These are phyloP conservation scores for Globisporangium takayamanum DNA, from an alignment of 352 stramenopile species.

Conservation along the genomic window DNA sequence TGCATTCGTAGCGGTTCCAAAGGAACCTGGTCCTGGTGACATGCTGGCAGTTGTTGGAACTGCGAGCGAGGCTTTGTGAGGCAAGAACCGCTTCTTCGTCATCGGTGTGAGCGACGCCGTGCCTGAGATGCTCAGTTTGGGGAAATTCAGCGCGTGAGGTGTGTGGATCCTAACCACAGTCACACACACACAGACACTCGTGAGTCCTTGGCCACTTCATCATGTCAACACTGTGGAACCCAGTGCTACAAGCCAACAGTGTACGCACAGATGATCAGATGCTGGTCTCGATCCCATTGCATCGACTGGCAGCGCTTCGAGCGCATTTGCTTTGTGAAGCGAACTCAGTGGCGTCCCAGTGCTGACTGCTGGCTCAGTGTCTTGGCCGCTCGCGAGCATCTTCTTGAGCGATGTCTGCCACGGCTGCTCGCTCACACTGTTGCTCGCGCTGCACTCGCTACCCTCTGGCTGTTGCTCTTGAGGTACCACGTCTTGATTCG, in stretches of 20 bases:
- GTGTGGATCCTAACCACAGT: background rate
- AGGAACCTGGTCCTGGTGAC: background rate
- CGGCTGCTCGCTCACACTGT: slow-evolving; percentile 16
- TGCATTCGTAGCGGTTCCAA: background rate
- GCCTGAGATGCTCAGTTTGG: slow-evolving; percentile 49
- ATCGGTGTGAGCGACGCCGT: slow-evolving; percentile 22
- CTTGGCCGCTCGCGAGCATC: slow-evolving; percentile 38
- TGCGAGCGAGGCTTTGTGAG: background rate
- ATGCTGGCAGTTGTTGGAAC: too few species aligned
- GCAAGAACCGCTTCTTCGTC: slow-evolving; percentile 5
- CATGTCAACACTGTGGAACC: background rate
- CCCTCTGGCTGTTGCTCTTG: background rate
- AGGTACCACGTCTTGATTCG: too few species aligned
- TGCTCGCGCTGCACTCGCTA: background rate
- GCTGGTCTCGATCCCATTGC: background rate
- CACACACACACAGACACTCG: background rate
- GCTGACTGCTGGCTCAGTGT: background rate
- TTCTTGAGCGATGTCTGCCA: slow-evolving; percentile 62
- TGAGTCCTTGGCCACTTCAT: background rate
- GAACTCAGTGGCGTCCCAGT: background rate
- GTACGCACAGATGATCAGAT: too few species aligned
- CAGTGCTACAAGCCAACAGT: background rate
- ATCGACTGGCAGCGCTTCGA: slow-evolving; percentile 3
- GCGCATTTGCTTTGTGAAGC: background rate
- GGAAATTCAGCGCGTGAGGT: slow-evolving; percentile 33